Conservation (phyloP, 768 basidiomycete genomes). For the Boletellus sp. region DNA sequence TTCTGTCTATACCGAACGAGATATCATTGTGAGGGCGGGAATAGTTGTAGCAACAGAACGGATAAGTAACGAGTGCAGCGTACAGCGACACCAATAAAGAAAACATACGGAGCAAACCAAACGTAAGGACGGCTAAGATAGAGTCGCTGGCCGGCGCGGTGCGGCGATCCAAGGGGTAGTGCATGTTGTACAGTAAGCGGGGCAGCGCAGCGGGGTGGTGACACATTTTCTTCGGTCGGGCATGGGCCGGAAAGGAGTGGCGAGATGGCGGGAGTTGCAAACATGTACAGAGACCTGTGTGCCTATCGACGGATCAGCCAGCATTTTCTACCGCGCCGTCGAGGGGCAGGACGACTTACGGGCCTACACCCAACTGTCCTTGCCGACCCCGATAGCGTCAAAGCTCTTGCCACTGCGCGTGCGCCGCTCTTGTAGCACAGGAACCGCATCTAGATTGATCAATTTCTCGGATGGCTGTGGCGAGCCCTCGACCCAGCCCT, state of each 20-base stretch:
- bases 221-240: conserved; percentile 12
- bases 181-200: conserved; percentile 25
- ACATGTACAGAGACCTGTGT: conserved; percentile 5
- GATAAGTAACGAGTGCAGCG: conserved; percentile 27
- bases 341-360: conserved; percentile 37
- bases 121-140: conserved; percentile 21
- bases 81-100: conserved; percentile 28
- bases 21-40: conserved; percentile 28
- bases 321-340: conserved; percentile 50
- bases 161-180: conserved; percentile 18
- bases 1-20: conserved; percentile 27
- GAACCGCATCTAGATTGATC: conserved; percentile 75
- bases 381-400: conserved; percentile 74
- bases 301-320: conserved; percentile 21
- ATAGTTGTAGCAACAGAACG: conserved; percentile 30
- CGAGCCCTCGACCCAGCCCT: conserved; percentile 87
- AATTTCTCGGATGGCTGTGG: conserved; percentile 76
- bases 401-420: conserved; percentile 86
- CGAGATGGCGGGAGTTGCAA: background rate
- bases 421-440: conserved; percentile 66
- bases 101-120: conserved; percentile 19
- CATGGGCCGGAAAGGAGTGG: background rate
- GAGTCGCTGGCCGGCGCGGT: conserved; percentile 9
- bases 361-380: conserved; percentile 69
- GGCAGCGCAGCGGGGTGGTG: conserved; percentile 13